Percentiles rank a stretch among this genome's conserved stretches.
These are phyloP conservation scores for Scleroderma citrinum DNA, from an alignment of 768 basidiomycete genomes.

Conservation along the genomic window DNA sequence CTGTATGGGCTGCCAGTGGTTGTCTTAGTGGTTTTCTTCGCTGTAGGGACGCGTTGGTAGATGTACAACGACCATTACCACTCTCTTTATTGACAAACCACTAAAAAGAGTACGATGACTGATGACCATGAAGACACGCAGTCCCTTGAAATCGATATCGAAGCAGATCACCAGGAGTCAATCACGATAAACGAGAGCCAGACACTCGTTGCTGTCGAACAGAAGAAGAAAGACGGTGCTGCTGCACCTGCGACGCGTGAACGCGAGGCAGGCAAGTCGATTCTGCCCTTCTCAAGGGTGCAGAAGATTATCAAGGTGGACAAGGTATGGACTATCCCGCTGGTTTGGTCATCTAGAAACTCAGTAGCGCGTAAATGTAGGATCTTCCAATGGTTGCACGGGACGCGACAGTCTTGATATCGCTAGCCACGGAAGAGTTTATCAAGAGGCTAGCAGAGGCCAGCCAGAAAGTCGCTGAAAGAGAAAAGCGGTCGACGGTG, in stretches of 20 bases:
- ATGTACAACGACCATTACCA: too few species aligned
- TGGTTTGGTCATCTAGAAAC: constrained; percentile 1
- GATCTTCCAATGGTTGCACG: constrained; percentile 70
- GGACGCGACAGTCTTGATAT: constrained; percentile 76
- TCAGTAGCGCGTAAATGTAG: constrained; percentile 28
- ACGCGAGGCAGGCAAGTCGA: constrained; percentile 58
- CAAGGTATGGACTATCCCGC: constrained; percentile 40
- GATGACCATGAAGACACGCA: not conserved
- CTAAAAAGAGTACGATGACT: not conserved
- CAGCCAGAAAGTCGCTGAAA: constrained; percentile 60
- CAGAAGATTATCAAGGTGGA: constrained; percentile 86
- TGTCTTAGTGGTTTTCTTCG: not conserved
- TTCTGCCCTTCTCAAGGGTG: constrained; percentile 71
- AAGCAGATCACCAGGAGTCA: not conserved
- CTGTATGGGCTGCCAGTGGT: not conserved
- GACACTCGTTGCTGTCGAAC: not conserved
- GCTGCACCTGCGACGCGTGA: constrained; percentile 9
- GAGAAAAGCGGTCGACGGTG: constrained; percentile 68
- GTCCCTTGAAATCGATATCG: not conserved
- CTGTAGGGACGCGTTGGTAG: too few species aligned
- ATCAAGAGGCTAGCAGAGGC: constrained; percentile 70
- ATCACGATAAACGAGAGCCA: not conserved
- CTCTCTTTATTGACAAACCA: too few species aligned
- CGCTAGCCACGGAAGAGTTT: constrained; percentile 85
- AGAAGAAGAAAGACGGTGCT: not conserved